Percentiles rank a stretch among this genome's conserved stretches.
phyloP scores from a whole-genome alignment of 1,139 yeast genomes.

The Pichia cactophila region DNA sequence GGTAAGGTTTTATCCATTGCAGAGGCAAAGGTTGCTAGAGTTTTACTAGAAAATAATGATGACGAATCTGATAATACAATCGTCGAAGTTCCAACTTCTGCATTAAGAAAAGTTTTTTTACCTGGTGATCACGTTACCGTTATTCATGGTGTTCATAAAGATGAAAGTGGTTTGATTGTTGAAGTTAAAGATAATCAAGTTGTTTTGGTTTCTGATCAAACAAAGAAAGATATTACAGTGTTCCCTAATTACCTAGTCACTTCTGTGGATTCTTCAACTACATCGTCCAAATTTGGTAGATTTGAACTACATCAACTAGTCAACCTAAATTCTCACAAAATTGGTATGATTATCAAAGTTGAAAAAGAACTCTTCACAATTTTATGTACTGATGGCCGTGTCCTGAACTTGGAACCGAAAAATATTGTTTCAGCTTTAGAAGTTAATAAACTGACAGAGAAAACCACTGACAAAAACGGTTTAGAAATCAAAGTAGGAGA shows the following conservation, averaged over 20 bases:
- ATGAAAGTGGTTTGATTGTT: slow-evolving; percentile 92
- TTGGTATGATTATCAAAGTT: slow-evolving; percentile 84
- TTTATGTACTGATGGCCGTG: slow-evolving; percentile 78
- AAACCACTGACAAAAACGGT: slow-evolving; percentile 84
- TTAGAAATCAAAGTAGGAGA: slow-evolving; percentile 83
- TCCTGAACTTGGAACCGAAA: slow-evolving; percentile 63
- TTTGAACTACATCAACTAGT: slow-evolving; percentile 87
- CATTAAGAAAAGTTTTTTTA: slow-evolving; percentile 75
- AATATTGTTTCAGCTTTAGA: slow-evolving; percentile 72
- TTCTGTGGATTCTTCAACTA: slow-evolving; percentile 64
- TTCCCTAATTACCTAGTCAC: slow-evolving; percentile 82
- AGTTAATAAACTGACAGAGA: slow-evolving; percentile 58
- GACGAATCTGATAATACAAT: slow-evolving; percentile 35
- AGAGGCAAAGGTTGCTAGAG: slow-evolving; percentile 54
- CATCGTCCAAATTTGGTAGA: slow-evolving; percentile 53
- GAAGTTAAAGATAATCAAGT: slow-evolving; percentile 77
- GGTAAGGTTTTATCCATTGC: slow-evolving; percentile 73
- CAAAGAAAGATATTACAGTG: slow-evolving; percentile 80
- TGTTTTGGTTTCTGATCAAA: slow-evolving; percentile 81
- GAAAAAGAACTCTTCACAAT: slow-evolving; percentile 81
- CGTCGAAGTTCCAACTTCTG: slow-evolving; percentile 68
- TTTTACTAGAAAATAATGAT: slow-evolving; percentile 43
- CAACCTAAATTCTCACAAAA: slow-evolving; percentile 76
- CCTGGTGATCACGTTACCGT: slow-evolving; percentile 97
- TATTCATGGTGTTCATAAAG: slow-evolving; percentile 82